Conservation (phyloP, 805 yeast species). For the Saccharomycopsis oosterbeekiorum region DNA sequence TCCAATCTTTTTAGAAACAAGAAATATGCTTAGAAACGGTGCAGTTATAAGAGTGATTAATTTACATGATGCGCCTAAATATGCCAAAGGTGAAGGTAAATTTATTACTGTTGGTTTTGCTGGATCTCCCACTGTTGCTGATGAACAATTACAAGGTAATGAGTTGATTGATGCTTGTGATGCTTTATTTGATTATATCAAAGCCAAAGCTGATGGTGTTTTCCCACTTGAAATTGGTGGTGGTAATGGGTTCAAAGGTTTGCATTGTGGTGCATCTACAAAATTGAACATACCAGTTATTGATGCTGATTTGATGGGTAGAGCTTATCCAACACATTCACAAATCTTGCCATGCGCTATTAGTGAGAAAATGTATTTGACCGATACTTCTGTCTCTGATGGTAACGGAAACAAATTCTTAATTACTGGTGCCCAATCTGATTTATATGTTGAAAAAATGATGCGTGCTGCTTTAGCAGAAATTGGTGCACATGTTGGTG, state of each 20-base stretch:
- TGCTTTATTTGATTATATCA: conserved; percentile 24
- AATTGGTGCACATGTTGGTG: conserved; percentile 33
- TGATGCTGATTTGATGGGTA: conserved; percentile 37
- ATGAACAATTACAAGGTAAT: conserved; percentile 33
- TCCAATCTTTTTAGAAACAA: conserved; percentile 28
- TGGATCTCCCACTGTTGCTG: conserved; percentile 40
- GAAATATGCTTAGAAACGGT: conserved; percentile 29
- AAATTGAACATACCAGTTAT: conserved; percentile 26
- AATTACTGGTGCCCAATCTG: conserved; percentile 26
- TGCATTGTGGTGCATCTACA: conserved; percentile 23
- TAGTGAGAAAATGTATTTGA: conserved; percentile 21
- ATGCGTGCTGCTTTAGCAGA: conserved; percentile 35
- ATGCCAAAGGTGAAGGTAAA: conserved; percentile 24
- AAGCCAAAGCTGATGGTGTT: conserved; percentile 27
- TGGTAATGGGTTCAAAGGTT: conserved; percentile 31
- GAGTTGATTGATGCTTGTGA: conserved; percentile 29
- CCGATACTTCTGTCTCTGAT: conserved; percentile 26
- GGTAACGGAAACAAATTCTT: conserved; percentile 35
- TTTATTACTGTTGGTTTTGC: conserved; percentile 30
- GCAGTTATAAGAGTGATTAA: conserved; percentile 29
- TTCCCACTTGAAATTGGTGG: conserved; percentile 37
- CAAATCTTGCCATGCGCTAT: conserved; percentile 30
- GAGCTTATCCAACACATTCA: conserved; percentile 38
- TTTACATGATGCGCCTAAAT: conserved; percentile 24
- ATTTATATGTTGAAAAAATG: conserved; percentile 28